A percentile compares a stretch with the other conserved stretches of the same genome.
phyloP scores from a whole-genome alignment of 2,329 filamentous ascomycete genomes.

The Intubia oerlemansii region DNA sequence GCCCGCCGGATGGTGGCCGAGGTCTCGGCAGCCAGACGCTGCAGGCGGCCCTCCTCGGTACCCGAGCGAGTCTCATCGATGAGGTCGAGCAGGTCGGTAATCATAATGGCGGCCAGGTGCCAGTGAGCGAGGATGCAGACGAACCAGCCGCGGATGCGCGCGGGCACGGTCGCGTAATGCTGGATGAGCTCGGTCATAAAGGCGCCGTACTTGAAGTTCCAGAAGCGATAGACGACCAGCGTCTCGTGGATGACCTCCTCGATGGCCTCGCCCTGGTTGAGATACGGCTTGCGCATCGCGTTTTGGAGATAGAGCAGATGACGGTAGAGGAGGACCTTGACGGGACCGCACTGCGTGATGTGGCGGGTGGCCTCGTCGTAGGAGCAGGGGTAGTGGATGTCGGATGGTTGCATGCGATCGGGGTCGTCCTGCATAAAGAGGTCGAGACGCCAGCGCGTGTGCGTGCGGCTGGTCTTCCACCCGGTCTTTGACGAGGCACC shows the following conservation, averaged over 20 bases:
- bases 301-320: conserved; percentile 33
- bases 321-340: conserved; percentile 37
- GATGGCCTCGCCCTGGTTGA: conserved; percentile 14
- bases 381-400: conserved; percentile 28
- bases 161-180: conserved; percentile 25
- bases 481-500: conserved; percentile 3
- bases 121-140: conserved; percentile 34
- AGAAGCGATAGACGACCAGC: conserved; percentile 29
- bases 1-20: conserved; percentile 18
- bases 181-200: conserved; percentile 30
- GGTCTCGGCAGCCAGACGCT: conserved; percentile 13
- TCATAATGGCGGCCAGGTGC: conserved; percentile 31
- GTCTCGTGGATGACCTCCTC: conserved; percentile 26
- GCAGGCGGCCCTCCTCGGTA: conserved; percentile 9
- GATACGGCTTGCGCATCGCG: conserved; percentile 19
- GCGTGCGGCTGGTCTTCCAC: not conserved
- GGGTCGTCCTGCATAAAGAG: conserved; percentile 16
- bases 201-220: conserved; percentile 27
- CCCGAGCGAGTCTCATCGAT: conserved; percentile 20
- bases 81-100: conserved; percentile 29
- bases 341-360: conserved; percentile 29
- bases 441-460: conserved; percentile 12
- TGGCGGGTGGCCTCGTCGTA: conserved; percentile 26
- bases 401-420: conserved; percentile 6
- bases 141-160: conserved; percentile 37